These are phyloP conservation scores for Calonectria honghensis DNA, from an alignment of 2,329 filamentous ascomycete species.

Conservation along the genomic window DNA sequence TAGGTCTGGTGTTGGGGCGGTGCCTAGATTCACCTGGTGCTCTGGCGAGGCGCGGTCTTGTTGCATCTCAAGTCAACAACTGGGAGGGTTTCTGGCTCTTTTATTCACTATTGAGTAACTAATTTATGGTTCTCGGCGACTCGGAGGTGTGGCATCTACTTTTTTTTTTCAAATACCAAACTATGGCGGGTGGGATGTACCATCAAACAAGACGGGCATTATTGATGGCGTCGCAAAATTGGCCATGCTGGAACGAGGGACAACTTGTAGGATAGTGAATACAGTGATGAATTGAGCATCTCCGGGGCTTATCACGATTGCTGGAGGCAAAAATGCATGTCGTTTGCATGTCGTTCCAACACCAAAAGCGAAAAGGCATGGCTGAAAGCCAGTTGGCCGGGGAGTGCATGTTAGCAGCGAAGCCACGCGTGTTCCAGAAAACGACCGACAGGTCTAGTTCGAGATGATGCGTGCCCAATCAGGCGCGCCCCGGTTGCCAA, in stretches of 20 bases:
- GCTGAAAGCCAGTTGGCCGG: neutral
- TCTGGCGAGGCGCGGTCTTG: conserved; percentile 21
- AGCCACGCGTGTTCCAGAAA: conserved; percentile 8
- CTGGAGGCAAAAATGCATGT: too few relatives aligned
- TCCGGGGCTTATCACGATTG: neutral
- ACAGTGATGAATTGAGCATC: conserved; percentile 13
- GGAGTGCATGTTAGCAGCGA: neutral
- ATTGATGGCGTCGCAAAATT: conserved; percentile 36
- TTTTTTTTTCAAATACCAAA: conserved; percentile 31
- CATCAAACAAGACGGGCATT: conserved; percentile 26
- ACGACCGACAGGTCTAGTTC: neutral
- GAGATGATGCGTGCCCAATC: conserved; percentile 10
- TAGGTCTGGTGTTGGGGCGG: conserved; percentile 23
- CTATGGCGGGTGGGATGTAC: conserved; percentile 29
- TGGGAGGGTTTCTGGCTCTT: conserved; percentile 1
- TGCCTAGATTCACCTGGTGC: conserved; percentile 10
- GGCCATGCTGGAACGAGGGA: conserved; percentile 28
- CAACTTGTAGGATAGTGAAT: conserved; percentile 32
- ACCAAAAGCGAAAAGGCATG: neutral
- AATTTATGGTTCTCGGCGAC: conserved; percentile 23
- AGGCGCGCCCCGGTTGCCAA: neutral
- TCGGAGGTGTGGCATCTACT: conserved; percentile 28
- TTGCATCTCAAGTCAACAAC: conserved; percentile 15
- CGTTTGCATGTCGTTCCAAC: neutral
- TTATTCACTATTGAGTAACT: conserved; percentile 12